Evolutionary conservation across 2,329 filamentous ascomycete genomes (phyloP).

Genomic region (Dactylellina leptospora): DNA sequence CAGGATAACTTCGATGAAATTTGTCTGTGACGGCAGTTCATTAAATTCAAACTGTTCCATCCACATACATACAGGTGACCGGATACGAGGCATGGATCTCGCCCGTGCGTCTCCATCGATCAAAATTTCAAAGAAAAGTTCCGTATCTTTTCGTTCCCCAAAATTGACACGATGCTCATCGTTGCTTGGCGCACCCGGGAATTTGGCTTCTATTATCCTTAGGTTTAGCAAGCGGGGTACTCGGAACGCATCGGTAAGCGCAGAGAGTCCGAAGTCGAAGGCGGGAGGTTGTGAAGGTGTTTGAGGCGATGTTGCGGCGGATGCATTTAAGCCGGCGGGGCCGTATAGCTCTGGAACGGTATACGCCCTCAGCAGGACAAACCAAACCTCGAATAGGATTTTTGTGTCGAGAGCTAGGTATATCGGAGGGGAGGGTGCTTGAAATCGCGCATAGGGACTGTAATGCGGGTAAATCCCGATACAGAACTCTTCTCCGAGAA

Average conservation of each 20-base stretch:
- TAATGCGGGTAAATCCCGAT: slow-evolving; percentile 97
- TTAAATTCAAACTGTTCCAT: slow-evolving; percentile 80
- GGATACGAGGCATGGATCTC: slow-evolving; percentile 75
- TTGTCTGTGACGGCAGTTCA: slow-evolving; percentile 75
- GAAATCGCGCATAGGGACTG: slow-evolving; percentile 75
- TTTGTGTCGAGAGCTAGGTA: slow-evolving; percentile 83
- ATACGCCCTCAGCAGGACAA: slow-evolving; percentile 88
- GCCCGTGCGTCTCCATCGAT: slow-evolving; percentile 81
- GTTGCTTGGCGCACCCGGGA: slow-evolving; percentile 58
- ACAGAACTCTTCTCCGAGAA: slow-evolving; percentile 91
- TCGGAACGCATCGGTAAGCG: slow-evolving; percentile 57
- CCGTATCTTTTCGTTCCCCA: slow-evolving; percentile 67
- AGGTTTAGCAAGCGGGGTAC: slow-evolving; percentile 44
- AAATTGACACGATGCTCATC: slow-evolving; percentile 58
- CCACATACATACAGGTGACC: slow-evolving; percentile 81
- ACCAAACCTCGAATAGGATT: slow-evolving; percentile 96
- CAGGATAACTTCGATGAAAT: slow-evolving; percentile 74
- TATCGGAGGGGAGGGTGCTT: slow-evolving; percentile 70
- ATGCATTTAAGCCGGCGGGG: slow-evolving; percentile 54
- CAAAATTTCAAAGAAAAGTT: slow-evolving; percentile 81
- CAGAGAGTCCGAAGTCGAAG: slow-evolving; percentile 63
- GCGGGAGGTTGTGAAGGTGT: slow-evolving; percentile 59
- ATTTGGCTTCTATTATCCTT: slow-evolving; percentile 66
- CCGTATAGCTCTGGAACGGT: slow-evolving; percentile 91
- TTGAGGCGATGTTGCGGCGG: slow-evolving; percentile 43